These are phyloP conservation scores for Trametes coccinea DNA, from an alignment of 768 basidiomycete species.

Conservation along the genomic window DNA sequence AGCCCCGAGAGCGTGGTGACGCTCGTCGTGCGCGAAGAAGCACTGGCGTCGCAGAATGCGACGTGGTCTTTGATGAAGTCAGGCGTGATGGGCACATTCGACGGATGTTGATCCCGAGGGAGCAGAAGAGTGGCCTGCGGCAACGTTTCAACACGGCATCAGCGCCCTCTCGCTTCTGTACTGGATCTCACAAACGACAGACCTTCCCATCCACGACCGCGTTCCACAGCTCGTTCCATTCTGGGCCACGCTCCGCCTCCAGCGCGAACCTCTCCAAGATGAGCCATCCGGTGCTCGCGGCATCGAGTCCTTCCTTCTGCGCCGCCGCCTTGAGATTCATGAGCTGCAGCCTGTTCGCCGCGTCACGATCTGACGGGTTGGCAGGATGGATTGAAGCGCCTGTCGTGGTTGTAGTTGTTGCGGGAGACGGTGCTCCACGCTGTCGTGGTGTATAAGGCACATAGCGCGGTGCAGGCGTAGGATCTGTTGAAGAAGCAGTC, in stretches of 20 bases:
- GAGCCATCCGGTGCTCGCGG: conserved; percentile 68
- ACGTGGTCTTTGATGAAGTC: conserved; percentile 87
- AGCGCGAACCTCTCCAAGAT: conserved; percentile 71
- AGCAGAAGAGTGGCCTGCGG: conserved; percentile 77
- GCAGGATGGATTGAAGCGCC: conserved; percentile 41
- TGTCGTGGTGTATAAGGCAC: conserved; percentile 79
- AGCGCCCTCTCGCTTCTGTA: no score
- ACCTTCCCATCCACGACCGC: conserved; percentile 70
- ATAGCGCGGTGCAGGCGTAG: conserved; percentile 47
- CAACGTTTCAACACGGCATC: conserved; percentile 1
- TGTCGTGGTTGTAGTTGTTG: conserved; percentile 50
- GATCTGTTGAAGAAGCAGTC: not conserved
- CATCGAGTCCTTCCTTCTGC: conserved; percentile 66
- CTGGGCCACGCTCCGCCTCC: conserved; percentile 49
- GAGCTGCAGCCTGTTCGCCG: conserved; percentile 66
- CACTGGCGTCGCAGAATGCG: conserved; percentile 57
- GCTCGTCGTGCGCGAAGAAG: conserved; percentile 30
- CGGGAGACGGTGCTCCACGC: conserved; percentile 49
- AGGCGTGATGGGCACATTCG: conserved; percentile 58
- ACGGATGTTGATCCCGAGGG: conserved; percentile 60
- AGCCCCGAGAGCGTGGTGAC: conserved; percentile 84
- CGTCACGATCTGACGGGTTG: conserved; percentile 44
- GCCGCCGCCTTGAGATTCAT: conserved; percentile 74
- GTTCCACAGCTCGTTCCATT: conserved; percentile 73
- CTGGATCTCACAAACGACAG: conserved; percentile 24